Percentiles rank a stretch among this genome's conserved stretches.
These are phyloP conservation scores for Solanum arcanum DNA, from an alignment of 257 asterid genomes.

Conservation along the genomic window DNA sequence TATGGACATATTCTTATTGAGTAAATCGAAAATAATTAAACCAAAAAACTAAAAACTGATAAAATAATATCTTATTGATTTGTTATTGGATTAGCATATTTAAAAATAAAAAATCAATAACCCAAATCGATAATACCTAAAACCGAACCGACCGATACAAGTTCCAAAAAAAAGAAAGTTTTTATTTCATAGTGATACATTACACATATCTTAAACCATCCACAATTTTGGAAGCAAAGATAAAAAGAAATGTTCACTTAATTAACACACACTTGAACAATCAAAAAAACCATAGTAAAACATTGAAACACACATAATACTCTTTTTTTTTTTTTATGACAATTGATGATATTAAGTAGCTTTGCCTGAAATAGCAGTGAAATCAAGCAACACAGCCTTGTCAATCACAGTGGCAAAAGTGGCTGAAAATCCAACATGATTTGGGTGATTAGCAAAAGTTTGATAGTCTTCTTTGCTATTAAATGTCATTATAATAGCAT, in stretches of 20 bases:
- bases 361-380: slow-evolving; percentile 55
- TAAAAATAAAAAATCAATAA: too few relatives aligned
- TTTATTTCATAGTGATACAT: background rate
- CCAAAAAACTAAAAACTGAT: too few relatives aligned
- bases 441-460: slow-evolving; percentile 52
- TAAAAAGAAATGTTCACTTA: background rate
- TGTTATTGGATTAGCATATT: too few relatives aligned
- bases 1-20: too few relatives aligned
- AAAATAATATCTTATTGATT: too few relatives aligned
- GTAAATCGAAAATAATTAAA: too few relatives aligned
- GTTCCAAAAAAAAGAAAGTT: too few relatives aligned
- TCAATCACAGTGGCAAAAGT: slow-evolving; percentile 60
- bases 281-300: background rate
- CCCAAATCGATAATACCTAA: too few relatives aligned
- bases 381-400: slow-evolving; percentile 78
- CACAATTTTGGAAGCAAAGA: background rate
- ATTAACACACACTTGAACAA: background rate
- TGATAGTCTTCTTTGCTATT: slow-evolving; percentile 59
- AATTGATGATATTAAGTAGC: slow-evolving; percentile 11
- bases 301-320: background rate
- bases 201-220: background rate
- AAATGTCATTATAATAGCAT: slow-evolving; percentile 84
- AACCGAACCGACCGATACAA: too few relatives aligned
- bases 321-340: background rate
- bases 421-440: slow-evolving; percentile 55